These are phyloP conservation scores for Trichoderma lentiforme DNA, from an alignment of 2,329 filamentous ascomycete species.

Conservation along the genomic window DNA sequence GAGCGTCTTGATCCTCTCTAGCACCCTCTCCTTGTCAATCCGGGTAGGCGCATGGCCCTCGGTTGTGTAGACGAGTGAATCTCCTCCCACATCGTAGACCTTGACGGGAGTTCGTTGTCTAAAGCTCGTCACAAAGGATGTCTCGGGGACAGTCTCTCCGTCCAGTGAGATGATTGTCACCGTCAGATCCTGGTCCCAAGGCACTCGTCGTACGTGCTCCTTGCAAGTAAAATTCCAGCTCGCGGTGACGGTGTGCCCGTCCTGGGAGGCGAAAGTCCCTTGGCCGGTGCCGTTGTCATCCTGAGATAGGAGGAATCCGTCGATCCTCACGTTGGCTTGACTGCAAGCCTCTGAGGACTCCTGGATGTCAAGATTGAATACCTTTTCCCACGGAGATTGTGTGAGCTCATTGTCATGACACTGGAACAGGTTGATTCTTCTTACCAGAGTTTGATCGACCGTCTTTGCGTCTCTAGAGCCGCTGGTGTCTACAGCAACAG, in stretches of 20 bases:
- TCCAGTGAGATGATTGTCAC: conserved; percentile 15
- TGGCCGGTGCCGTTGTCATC: conserved; percentile 17
- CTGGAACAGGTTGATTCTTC: background rate
- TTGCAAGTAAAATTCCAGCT: conserved; percentile 19
- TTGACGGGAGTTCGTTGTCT: conserved; percentile 1
- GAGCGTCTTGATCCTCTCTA: background rate
- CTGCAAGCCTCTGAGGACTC: conserved; percentile 12
- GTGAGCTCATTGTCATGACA: background rate
- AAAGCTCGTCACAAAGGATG: conserved; percentile 11
- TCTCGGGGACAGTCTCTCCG: conserved; percentile 7
- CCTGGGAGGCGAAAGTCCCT: conserved; percentile 12
- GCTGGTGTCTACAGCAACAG: conserved; percentile 1
- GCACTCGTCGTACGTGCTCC: background rate
- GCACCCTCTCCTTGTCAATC: background rate
- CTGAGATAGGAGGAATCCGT: conserved; percentile 15
- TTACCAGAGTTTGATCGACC: conserved; percentile 14
- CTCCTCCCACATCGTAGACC: conserved; percentile 10
- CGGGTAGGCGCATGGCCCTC: background rate
- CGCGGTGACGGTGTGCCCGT: conserved; percentile 13
- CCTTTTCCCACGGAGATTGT: background rate
- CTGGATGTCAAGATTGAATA: conserved; percentile 12
- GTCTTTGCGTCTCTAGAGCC: background rate
- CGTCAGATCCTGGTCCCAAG: conserved; percentile 12
- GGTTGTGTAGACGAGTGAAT: conserved; percentile 11
- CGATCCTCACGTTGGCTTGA: conserved; percentile 10